Evolutionary conservation across 352 stramenopile genomes (phyloP).

Genomic region (Pythium biforme): DNA sequence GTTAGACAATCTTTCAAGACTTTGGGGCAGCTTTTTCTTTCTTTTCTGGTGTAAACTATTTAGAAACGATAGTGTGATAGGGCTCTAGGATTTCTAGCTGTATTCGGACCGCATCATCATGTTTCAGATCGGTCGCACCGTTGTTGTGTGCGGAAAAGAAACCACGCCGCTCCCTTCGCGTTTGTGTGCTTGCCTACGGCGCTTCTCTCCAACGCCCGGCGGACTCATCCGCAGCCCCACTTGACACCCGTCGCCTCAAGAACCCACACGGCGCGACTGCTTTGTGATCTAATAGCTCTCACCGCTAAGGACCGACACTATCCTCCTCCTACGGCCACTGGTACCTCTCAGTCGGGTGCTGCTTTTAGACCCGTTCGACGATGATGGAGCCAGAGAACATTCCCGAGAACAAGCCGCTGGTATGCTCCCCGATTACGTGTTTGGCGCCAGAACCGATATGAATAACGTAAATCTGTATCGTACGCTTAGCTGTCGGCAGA

Average conservation of each 20-base stretch:
- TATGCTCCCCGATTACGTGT: constrained; percentile 19
- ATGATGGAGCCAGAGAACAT: constrained; percentile 74
- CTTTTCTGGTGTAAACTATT: not conserved
- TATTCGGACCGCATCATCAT: not conserved
- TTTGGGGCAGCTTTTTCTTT: not conserved
- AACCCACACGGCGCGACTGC: too few species aligned
- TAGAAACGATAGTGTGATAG: not conserved
- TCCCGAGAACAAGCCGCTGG: constrained; percentile 62
- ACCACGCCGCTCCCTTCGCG: constrained; percentile 1
- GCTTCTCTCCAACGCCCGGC: not conserved
- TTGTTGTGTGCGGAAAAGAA: constrained; percentile 13
- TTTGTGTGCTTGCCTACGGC: too few species aligned
- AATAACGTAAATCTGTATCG: constrained; percentile 2
- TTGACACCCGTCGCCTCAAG: not conserved
- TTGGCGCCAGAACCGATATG: not conserved
- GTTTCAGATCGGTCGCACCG: constrained; percentile 13
- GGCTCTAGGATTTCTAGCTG: not conserved
- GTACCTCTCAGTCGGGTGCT: not conserved
- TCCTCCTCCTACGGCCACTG: not conserved
- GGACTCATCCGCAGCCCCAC: constrained; percentile 7
- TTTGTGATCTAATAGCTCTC: not conserved
- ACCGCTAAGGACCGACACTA: not conserved
- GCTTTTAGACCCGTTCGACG: constrained; percentile 7
- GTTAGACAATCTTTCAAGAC: not conserved
- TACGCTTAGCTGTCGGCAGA: constrained; percentile 32